A percentile compares a stretch with the other conserved stretches of the same genome.
Conservation (phyloP, 139 green algal species). For the Zygnema circumcarinatum region DNA sequence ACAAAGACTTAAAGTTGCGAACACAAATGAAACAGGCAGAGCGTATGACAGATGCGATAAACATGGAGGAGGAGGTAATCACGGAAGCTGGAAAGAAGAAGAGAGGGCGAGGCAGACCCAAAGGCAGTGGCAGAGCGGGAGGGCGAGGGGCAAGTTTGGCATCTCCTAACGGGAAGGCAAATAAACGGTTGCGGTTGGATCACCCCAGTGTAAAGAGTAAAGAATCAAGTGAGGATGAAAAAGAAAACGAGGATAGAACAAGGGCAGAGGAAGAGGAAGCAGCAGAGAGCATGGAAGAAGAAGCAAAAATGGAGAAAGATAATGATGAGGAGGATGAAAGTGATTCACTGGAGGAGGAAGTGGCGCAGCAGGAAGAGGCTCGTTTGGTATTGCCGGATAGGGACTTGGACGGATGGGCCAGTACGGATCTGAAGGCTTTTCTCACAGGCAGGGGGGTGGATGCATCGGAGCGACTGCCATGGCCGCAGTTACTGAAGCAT, state of each 20-base stretch:
- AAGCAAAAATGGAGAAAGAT: background rate
- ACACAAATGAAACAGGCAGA: background rate
- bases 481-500: background rate
- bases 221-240: background rate
- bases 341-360: background rate
- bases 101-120: background rate
- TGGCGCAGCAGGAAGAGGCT: constrained; percentile 12
- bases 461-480: background rate
- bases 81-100: background rate
- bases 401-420: constrained; percentile 12
- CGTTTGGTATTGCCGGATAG: background rate
- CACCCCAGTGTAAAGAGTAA: background rate
- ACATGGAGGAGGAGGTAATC: background rate
- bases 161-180: background rate
- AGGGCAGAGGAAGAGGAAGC: constrained; percentile 10
- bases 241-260: too few relatives aligned
- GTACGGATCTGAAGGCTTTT: background rate
- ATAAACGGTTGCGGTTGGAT: too few relatives aligned
- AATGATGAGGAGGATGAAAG: background rate
- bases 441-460: background rate
- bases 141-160: background rate
- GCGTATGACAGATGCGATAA: too few relatives aligned
- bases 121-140: background rate
- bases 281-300: background rate
- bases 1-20: background rate